Percentiles rank a stretch among this genome's conserved stretches.
Conservation (phyloP, 129 eudicot genomes). For the Flaveria linearis region DNA sequence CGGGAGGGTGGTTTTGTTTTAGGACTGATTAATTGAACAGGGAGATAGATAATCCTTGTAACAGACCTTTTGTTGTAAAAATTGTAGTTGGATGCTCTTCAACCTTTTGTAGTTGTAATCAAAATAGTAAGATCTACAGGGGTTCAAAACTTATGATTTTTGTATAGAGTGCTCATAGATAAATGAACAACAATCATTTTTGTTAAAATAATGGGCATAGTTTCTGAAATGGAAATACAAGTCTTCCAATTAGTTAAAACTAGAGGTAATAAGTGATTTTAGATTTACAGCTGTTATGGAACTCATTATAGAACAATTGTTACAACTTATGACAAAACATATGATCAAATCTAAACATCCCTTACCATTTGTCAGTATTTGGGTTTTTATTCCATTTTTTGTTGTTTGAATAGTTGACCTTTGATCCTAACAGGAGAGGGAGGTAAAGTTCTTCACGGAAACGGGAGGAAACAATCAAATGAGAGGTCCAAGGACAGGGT, state of each 20-base stretch:
- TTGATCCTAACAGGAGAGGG: slow-evolving; percentile 72
- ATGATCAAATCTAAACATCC: not conserved
- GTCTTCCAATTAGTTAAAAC: not conserved
- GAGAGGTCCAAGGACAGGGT: slow-evolving; percentile 99
- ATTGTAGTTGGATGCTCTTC: too few relatives aligned
- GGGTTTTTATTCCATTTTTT: too few relatives aligned
- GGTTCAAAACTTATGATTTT: too few relatives aligned
- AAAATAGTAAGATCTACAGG: too few relatives aligned
- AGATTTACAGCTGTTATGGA: not conserved
- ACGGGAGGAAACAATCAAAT: slow-evolving; percentile 98
- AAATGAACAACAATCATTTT: too few relatives aligned
- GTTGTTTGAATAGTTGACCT: not conserved
- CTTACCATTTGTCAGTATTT: not conserved
- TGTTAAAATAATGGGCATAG: not conserved
- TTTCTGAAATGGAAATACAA: not conserved
- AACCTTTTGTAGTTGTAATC: too few relatives aligned
- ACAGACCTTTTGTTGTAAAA: too few relatives aligned
- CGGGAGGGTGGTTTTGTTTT: too few relatives aligned
- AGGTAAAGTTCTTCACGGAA: slow-evolving; percentile 97
- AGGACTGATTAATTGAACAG: too few relatives aligned
- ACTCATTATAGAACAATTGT: not conserved
- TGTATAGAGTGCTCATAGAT: too few relatives aligned
- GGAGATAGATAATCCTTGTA: too few relatives aligned
- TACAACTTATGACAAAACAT: not conserved
- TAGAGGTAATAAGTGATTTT: not conserved